Evolutionary conservation across 2,329 filamentous ascomycete genomes (phyloP), one percentile per base, ranked within the genome.

Genomic region (Neurospora sp.): DNA sequence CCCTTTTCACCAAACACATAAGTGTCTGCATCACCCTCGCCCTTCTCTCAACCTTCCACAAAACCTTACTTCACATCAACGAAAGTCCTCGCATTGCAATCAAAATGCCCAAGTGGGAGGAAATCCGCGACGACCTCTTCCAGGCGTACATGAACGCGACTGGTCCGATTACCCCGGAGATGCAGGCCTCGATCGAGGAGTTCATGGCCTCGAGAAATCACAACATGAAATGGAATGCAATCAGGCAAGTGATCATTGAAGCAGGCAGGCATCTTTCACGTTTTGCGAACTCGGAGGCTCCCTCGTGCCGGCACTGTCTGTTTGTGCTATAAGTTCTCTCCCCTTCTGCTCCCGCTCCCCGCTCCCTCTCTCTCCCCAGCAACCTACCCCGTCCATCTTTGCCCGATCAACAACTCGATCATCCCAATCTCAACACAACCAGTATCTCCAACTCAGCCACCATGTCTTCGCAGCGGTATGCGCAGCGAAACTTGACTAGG

Each of bases 21-120:
- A 36, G 58, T 10, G 42, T 68, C 68, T 15, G 43, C 11, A 8
- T 28, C 6, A 11, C 19, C 46, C 38, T 10, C 39, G 28, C 52
- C 33, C n/a, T n/a, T 38, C 5, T 10, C 17, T 2, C 42, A 43
- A 0, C 28, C 19, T 13, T 11, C n/a, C 68, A 66, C 28, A 13
- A 33, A 66, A 43, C 7, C 36, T 7, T 1, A n/a, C 66, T 66
- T 46, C 19, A 39, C 17, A 13, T 23, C 38, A 6, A 15, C 15
- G 15, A 67, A 33, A 33, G 33, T 33, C 68, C 38, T 15, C 2
- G 43, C 38, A 1, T 58, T 33, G 4, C 43, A 46, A 5, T 33
- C 38, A 75, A 58, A 1, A 79, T 79, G 77, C 74, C 76, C 19
- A 72, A 74, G 67, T 79, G 78, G 77, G 76, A 78, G 10, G 73